A percentile compares a stretch with the other conserved stretches of the same genome.
phyloP scores from a whole-genome alignment of 2,329 filamentous ascomycete genomes.

The Neophaeococcomyces mojaviensis region DNA sequence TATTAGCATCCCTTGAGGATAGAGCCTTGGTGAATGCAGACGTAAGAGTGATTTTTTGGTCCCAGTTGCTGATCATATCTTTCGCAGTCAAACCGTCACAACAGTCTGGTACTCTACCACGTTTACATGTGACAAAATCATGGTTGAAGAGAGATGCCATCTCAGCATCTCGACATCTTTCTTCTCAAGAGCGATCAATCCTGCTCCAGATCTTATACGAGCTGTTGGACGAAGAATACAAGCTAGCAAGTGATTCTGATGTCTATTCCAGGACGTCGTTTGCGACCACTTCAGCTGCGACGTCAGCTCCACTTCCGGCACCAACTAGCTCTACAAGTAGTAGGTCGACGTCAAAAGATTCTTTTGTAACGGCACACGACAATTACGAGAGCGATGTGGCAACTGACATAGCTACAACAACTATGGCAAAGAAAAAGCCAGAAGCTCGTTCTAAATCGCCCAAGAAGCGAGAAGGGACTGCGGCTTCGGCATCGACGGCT shows the following conservation, averaged over 20 bases:
- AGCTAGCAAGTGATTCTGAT: slow-evolving; percentile 23
- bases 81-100: slow-evolving; percentile 23
- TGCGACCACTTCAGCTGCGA: slow-evolving; percentile 1
- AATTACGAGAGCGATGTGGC: not conserved
- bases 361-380: not conserved
- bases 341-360: not conserved
- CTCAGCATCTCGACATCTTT: not conserved
- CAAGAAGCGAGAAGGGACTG: not conserved
- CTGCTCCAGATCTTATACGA: slow-evolving; percentile 26
- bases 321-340: not conserved
- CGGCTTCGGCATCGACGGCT: not conserved
- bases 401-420: no score
- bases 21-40: no score
- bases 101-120: slow-evolving; percentile 23
- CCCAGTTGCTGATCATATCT: not conserved
- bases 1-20: no score
- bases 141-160: slow-evolving; percentile 16
- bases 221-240: slow-evolving; percentile 27
- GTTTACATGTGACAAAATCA: slow-evolving; percentile 16
- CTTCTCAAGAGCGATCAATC: slow-evolving; percentile 20
- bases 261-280: slow-evolving; percentile 21
- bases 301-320: not conserved
- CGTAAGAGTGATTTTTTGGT: no score
- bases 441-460: not conserved
- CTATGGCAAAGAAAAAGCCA: no score